phyloP scores from a whole-genome alignment of 1,284 basidiomycete species.

The Schizophyllum amplum region DNA sequence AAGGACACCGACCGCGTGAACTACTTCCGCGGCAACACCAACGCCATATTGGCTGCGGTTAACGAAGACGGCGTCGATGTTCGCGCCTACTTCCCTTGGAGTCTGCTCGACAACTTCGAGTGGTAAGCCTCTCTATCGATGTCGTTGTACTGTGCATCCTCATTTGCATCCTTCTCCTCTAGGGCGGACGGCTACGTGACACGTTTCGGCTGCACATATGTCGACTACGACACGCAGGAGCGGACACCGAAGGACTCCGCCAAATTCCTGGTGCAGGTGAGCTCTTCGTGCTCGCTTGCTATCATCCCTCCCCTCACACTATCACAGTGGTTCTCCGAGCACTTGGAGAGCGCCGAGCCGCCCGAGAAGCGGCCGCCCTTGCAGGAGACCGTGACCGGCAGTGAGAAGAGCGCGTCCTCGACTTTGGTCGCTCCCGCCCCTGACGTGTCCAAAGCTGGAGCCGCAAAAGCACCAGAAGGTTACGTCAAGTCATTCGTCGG shows the following conservation, averaged over 20 bases:
- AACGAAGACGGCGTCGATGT: constrained; percentile 60
- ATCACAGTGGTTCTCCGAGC: neutral
- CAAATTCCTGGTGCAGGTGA: constrained; percentile 39
- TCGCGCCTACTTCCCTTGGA: constrained; percentile 67
- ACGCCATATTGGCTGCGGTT: constrained; percentile 51
- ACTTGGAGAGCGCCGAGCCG: neutral
- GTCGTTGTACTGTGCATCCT: neutral
- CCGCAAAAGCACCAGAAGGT: neutral
- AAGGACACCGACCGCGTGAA: constrained; percentile 60
- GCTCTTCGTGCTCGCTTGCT: neutral
- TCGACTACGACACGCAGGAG: constrained; percentile 65
- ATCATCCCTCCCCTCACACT: neutral
- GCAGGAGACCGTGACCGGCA: neutral
- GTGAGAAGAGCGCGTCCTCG: neutral
- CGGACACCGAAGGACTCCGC: constrained; percentile 64
- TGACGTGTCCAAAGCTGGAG: neutral
- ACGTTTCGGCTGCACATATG: constrained; percentile 58
- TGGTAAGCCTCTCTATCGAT: constrained; percentile 31
- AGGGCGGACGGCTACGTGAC: constrained; percentile 58
- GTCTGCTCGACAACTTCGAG: constrained; percentile 69
- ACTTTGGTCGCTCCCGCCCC: neutral
- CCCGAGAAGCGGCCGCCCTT: neutral
- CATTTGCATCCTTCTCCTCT: constrained; percentile 4
- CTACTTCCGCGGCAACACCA: constrained; percentile 61
- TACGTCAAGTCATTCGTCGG: neutral